Evolutionary conservation across 495 filamentous ascomycete genomes (phyloP), one percentile per base, ranked within the genome.

Genomic region (Staphylotrichum longicolle): DNA sequence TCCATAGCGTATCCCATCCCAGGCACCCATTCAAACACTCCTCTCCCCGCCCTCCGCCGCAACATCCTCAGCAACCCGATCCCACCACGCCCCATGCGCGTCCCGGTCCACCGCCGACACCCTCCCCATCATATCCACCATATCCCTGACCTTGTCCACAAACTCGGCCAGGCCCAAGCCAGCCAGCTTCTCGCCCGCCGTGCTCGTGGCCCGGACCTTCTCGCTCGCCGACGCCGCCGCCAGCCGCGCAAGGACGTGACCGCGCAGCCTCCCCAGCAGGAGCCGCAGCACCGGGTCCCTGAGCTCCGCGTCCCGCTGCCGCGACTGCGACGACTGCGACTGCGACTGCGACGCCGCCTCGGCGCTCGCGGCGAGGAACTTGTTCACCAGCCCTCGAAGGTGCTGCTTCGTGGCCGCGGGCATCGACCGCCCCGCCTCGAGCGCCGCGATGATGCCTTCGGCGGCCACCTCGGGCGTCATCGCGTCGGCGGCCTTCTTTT

Each of bases 101-200:
- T 84, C 80, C 71, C 91, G 86, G 73, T 98, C 93, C 40, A 96
- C 88, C 47, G 82, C 82, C 10, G 87, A 85, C 32, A 96, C 85
- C 68, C 83, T 85, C 59, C 82, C 81, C 64, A 96, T 71, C 74
- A 89, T 86, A 12, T 96, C 93, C 12, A 91, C 88, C 63, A 96
- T 82, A 39, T 86, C 84, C 6, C 89, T 86, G n/a, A 98, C 85
- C 68, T 86, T 86, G 51, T 78, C 85, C n/a, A 93, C 88, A 75
- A 96, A 96, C 74, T 98, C 94, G 1, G 88, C 85, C 74, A 98
- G 81, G 0, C 94, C 95, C 44, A 87, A 82, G 2, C 83, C 81
- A 2, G 90, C 89, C 14, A 98, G 78, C 50, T 86, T 88, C 73
- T 98, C 93, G 32, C 86, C 89, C 5, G 92, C 93, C 0, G 86